Evolutionary conservation across 106 monocot genomes (phyloP).

Genomic region (Narthecium ossifragum): DNA sequence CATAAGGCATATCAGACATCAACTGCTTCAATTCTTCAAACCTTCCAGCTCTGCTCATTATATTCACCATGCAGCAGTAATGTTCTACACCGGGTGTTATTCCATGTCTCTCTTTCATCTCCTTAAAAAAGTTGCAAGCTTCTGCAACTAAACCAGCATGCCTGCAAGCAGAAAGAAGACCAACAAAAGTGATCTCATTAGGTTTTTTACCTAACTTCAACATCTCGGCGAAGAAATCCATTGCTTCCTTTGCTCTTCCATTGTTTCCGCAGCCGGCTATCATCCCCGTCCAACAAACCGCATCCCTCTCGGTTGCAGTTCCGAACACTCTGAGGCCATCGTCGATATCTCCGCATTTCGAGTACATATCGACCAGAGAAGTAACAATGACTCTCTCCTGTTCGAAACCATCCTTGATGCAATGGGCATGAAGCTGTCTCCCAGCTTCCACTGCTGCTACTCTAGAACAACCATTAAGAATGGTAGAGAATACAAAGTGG

Average conservation of each 20-base stretch:
- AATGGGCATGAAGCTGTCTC: constrained; percentile 44
- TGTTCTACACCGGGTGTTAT: constrained; percentile 47
- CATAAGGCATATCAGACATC: constrained; percentile 34
- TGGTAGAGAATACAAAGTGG: constrained; percentile 33
- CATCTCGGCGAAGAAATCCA: constrained; percentile 46
- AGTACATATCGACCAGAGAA: constrained; percentile 68
- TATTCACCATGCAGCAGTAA: constrained; percentile 59
- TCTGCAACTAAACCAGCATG: constrained; percentile 57
- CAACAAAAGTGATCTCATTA: constrained; percentile 57
- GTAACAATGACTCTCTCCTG: constrained; percentile 28
- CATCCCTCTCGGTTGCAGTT: constrained; percentile 21
- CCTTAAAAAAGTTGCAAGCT: constrained; percentile 33
- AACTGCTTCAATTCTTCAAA: constrained; percentile 37
- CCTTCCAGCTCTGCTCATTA: constrained; percentile 43
- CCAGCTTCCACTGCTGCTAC: constrained; percentile 32
- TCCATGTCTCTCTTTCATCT: constrained; percentile 25
- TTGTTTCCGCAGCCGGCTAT: constrained; percentile 62
- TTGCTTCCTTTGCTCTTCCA: constrained; percentile 54
- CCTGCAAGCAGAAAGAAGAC: constrained; percentile 68
- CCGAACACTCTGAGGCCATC: constrained; percentile 32
- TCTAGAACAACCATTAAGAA: constrained; percentile 51
- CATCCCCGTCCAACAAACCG: constrained; percentile 51
- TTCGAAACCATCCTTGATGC: constrained; percentile 37
- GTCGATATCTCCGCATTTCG: constrained; percentile 63
- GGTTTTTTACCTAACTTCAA: constrained; percentile 35